These are phyloP conservation scores for Collybia sordida DNA, from an alignment of 768 basidiomycete species.

Conservation along the genomic window DNA sequence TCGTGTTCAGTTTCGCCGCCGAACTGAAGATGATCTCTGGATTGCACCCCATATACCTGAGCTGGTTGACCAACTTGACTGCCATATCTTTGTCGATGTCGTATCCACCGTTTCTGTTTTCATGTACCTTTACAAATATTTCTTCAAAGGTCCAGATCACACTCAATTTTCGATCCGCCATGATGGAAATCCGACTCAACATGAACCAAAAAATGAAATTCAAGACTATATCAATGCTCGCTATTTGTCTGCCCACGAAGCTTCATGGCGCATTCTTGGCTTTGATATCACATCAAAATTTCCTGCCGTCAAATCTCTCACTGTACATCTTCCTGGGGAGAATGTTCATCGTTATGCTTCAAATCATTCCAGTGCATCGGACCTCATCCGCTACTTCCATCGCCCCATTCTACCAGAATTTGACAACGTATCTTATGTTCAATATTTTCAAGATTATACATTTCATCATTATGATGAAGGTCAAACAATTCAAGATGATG, in stretches of 20 bases:
- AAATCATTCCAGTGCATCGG: conserved; percentile 8
- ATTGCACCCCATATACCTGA: conserved; percentile 24
- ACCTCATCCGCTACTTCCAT: conserved; percentile 19
- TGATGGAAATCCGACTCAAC: background rate
- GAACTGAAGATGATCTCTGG: conserved; percentile 8
- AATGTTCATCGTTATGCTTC: conserved; percentile 20
- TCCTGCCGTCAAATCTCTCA: conserved; percentile 30
- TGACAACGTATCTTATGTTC: background rate
- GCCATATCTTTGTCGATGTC: conserved; percentile 37
- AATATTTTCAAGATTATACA: background rate
- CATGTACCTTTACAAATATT: conserved; percentile 39
- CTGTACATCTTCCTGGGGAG: conserved; percentile 26
- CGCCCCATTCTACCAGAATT: background rate
- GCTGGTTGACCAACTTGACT: conserved; percentile 21
- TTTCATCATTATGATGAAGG: background rate
- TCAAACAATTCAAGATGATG: background rate
- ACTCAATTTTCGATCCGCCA: background rate
- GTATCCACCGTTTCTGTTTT: conserved; percentile 28
- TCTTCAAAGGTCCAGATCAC: conserved; percentile 26
- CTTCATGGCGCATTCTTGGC: conserved; percentile 33
- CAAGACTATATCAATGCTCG: conserved; percentile 30
- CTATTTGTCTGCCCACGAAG: conserved; percentile 34
- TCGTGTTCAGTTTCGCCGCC: background rate
- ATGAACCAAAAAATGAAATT: conserved; percentile 27
- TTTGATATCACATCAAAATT: conserved; percentile 30